phyloP scores from a whole-genome alignment of 169 alveolate species.

The Amoebophrya sp. region DNA sequence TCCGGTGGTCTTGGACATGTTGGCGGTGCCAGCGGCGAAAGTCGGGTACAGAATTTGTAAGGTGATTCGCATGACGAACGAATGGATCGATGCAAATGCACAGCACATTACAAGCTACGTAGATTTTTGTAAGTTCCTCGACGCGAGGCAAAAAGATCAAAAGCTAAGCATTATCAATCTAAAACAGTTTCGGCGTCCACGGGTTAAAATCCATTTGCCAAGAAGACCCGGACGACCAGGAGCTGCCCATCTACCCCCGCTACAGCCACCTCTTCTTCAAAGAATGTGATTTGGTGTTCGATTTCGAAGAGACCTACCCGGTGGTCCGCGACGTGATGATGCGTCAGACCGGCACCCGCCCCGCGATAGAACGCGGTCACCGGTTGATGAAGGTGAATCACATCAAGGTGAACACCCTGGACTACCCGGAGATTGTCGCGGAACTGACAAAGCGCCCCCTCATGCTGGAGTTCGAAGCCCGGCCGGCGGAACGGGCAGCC shows the following conservation, averaged over 20 bases:
- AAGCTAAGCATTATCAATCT: too few species aligned
- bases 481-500: not conserved
- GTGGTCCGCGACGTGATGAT: not conserved
- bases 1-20: not conserved
- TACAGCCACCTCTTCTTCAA: not conserved
- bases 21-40: not conserved
- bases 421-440: slow-evolving; percentile 12
- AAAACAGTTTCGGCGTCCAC: not conserved
- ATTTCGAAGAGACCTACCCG: not conserved
- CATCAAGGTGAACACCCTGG: not conserved
- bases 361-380: slow-evolving; percentile 4
- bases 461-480: not conserved
- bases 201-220: not conserved
- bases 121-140: too few species aligned
- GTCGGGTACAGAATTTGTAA: too few species aligned
- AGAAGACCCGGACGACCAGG: not conserved
- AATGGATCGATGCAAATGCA: too few species aligned
- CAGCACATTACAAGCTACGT: too few species aligned
- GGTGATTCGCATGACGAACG: too few species aligned
- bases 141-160: too few species aligned
- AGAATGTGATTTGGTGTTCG: not conserved
- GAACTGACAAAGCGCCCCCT: not conserved
- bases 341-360: not conserved
- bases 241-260: not conserved
- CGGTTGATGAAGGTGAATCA: not conserved